Conservation (phyloP, 202 grass and related monocot species). For the Cymbopogon flexuosus region DNA sequence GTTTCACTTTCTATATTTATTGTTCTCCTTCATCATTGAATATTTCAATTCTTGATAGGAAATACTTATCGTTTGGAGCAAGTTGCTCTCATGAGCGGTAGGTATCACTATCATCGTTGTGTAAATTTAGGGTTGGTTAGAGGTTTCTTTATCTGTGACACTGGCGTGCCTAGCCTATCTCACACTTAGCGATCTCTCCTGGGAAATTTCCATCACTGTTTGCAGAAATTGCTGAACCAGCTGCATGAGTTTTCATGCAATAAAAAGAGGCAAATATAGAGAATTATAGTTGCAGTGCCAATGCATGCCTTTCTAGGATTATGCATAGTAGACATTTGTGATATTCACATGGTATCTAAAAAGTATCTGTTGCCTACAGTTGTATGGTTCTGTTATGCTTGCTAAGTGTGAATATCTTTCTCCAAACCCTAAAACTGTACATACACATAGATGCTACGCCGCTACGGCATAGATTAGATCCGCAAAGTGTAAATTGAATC, state of each 20-base stretch:
- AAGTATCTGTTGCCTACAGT: not conserved
- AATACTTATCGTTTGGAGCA: conserved; percentile 32
- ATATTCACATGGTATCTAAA: conserved; percentile 17
- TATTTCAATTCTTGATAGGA: conserved; percentile 39
- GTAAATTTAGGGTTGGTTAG: conserved; percentile 31
- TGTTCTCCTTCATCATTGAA: conserved; percentile 14
- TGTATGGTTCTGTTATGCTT: conserved; percentile 16
- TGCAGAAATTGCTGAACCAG: conserved; percentile 2
- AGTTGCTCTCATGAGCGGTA: conserved; percentile 28
- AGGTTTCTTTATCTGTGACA: conserved; percentile 33
- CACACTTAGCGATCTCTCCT: conserved; percentile 7
- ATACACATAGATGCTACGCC: not conserved
- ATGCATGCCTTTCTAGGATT: conserved; percentile 8
- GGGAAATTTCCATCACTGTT: conserved; percentile 25
- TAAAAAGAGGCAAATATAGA: conserved; percentile 1
- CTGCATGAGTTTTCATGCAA: conserved; percentile 24
- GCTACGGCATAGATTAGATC: not conserved
- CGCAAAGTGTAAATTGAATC: no score
- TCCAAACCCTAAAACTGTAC: not conserved
- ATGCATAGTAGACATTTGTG: not conserved
- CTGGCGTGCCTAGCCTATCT: conserved; percentile 15
- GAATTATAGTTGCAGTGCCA: conserved; percentile 20
- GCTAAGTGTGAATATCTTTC: not conserved
- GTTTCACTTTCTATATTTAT: conserved; percentile 49
- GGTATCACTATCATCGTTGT: conserved; percentile 5